Evolutionary conservation across 768 basidiomycete genomes (phyloP).

Genomic region (Suillus lakei): DNA sequence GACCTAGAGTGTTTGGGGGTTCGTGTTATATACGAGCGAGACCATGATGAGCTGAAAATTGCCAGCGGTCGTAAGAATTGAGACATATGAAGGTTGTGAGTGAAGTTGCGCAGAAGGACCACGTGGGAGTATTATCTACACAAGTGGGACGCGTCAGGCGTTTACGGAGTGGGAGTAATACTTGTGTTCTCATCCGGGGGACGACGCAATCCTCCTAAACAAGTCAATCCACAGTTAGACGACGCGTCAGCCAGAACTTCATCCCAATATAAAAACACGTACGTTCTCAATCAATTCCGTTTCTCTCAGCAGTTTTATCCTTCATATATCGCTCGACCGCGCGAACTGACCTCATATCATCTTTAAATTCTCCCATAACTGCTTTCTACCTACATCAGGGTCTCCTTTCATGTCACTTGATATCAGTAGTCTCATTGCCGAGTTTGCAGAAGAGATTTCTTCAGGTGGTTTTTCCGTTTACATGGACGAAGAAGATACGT

Average conservation of each 20-base stretch:
- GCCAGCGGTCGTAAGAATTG: slow-evolving; percentile 9
- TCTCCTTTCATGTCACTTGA: slow-evolving; percentile 17
- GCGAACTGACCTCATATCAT: slow-evolving; percentile 2
- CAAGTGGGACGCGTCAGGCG: neutral
- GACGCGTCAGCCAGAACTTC: slow-evolving; percentile 33
- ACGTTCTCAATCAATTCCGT: slow-evolving; percentile 24
- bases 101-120: neutral
- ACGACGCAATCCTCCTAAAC: slow-evolving; percentile 9
- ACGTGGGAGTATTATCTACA: slow-evolving; percentile 5
- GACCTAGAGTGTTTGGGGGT: slow-evolving; percentile 13
- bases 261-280: slow-evolving; percentile 23
- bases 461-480: slow-evolving; percentile 27
- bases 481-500: slow-evolving; percentile 68
- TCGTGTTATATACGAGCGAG: slow-evolving; percentile 1
- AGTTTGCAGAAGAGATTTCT: slow-evolving; percentile 21
- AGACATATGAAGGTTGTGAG: neutral
- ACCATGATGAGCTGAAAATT: slow-evolving; percentile 9
- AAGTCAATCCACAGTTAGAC: slow-evolving; percentile 12
- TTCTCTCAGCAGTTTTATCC: slow-evolving; percentile 12
- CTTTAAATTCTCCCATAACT: neutral
- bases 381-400: neutral
- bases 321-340: neutral
- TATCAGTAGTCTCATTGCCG: slow-evolving; percentile 30
- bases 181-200: slow-evolving; percentile 20
- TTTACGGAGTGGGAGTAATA: neutral